Base-by-base conservation (phyloP, 495 filamentous ascomycete genomes). In the Lentithecium fluviatile region DNA sequence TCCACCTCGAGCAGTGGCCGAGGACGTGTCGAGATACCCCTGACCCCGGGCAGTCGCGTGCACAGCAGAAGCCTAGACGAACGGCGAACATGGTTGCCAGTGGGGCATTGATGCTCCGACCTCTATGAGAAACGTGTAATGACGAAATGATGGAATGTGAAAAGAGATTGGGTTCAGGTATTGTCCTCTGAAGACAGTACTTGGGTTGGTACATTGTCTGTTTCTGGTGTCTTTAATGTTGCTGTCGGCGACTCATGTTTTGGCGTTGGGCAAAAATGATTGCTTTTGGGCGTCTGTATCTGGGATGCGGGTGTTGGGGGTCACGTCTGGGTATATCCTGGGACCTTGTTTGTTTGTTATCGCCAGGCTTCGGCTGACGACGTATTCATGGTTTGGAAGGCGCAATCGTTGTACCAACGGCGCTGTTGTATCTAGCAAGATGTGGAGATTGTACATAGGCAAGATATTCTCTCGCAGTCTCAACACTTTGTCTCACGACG, bases 31-130 rank as follows among this genome's bases (percentile, higher is more conserved):
- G 80, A 85, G 50, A 73, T 90, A 6, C 87, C 87, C 37, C 74
- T 90, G 17, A 89, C 86, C 0, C 87, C 87, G 3, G 87, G 87
- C 26, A 82, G 85, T 5, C 76, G 87, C 32, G 76, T 87, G 10
- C 83, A 86, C 51, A 68, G 62, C 54, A 78, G 87, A 70, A 88
- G 86, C 69, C 87, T 90, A 85, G 87, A 78, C 56, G 64, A 70
- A 54, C 67, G 53, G 32, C 52, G 79, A 45, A 74, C 70, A 3
- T 79, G 78, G 77, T 58, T 67, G 36, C 72, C 66, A 21, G 66
- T 72, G 51, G 73, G 70, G 36, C 52, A 65, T 60, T 53, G 24
- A 67, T 19, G 34, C 36, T 51, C n/a, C n/a, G 42, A 13, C 36
- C 20, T 50, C 19, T 23, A 8, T 6, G 11, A 29, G 45, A 17